Conservation (phyloP, 2,329 filamentous ascomycete genomes). For the Zopfia rhizophila region DNA sequence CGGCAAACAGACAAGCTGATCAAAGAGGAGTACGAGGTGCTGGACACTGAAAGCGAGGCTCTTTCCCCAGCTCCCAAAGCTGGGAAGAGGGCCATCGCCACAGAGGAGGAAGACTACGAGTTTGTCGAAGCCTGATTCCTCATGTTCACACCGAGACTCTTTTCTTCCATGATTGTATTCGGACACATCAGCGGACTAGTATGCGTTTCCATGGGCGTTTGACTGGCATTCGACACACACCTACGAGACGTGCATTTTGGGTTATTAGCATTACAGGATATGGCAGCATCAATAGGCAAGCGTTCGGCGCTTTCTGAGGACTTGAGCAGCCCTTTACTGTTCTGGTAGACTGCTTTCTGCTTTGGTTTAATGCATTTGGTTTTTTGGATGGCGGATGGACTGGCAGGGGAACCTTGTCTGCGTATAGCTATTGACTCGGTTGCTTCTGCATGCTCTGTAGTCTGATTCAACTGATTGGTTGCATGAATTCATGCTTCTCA, state of each 20-base stretch:
- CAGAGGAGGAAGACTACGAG: conserved; percentile 55
- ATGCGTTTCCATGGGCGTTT: conserved; percentile 36
- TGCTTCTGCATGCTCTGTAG: conserved; percentile 15
- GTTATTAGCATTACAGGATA: conserved; percentile 45
- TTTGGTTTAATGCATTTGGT: conserved; percentile 32
- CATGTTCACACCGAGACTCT: conserved; percentile 6
- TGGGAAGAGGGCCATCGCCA: conserved; percentile 38
- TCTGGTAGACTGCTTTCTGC: conserved; percentile 24
- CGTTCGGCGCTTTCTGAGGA: conserved; percentile 55
- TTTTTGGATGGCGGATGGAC: conserved; percentile 17
- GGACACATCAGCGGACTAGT: conserved; percentile 29
- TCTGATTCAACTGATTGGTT: conserved; percentile 21
- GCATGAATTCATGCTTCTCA: conserved; percentile 48
- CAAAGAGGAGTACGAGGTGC: conserved; percentile 69
- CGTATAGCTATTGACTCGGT: conserved; percentile 29
- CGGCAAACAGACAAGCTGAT: conserved; percentile 70
- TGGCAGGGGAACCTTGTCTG: conserved; percentile 13
- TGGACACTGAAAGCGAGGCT: conserved; percentile 54
- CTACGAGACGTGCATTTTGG: conserved; percentile 26
- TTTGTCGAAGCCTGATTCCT: conserved; percentile 46
- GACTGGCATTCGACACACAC: conserved; percentile 29
- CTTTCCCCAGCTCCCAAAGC: conserved; percentile 44
- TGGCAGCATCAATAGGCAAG: conserved; percentile 54
- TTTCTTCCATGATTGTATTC: conserved; percentile 17
- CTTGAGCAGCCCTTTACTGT: conserved; percentile 53